Base-by-base conservation (phyloP, 257 asterid species). In the Sherardia arvensis region DNA sequence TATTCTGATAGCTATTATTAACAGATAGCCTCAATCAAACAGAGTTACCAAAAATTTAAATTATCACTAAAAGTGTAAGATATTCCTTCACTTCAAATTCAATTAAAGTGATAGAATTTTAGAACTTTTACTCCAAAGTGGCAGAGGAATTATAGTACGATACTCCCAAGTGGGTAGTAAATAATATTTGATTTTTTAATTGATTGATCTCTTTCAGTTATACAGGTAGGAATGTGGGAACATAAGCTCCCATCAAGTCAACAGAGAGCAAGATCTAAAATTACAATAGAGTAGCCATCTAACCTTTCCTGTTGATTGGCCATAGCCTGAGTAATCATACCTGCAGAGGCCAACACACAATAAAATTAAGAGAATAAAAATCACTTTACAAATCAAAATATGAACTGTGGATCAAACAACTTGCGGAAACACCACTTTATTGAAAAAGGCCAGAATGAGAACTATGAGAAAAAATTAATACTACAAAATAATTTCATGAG, bases 251-350 rank as follows among this genome's bases (percentile, higher is more conserved):
- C n/a, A 32, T 23, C 51, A 70, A 54, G 43, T 26, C 22, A 53
- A 8, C n/a, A 38, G 40, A 53, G 34, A 53, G 55, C 25, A 32
- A 25, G 14, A 72, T 53, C 51, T 1, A 40, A 30, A n/a, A 23
- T 47, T 4, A 1, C 14, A 21, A 60, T 62, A 43, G 53, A 14
- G 73, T 53, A 64, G 45, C 66, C 15, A 78, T 74, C 96, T 80
- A 51, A 93, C 99, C 99, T 93, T 93, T 74, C 99, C 99, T 11
- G 88, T 78, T 59, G 99, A 93, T 72, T 77, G 95, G 57, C 99
- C 99, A 70, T 90, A 93, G 63, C 99, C 99, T 3, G 99, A 93
- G 82, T 93, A 93, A 72, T 93, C 99, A 73, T 90, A 93, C 85
- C 99, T 93, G 43, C 32, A 74, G 43, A 69, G 7, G 14, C 67